Evolutionary conservation across 805 yeast species (phyloP).

Genomic region (Vanderwaltozyma tropicalis): DNA sequence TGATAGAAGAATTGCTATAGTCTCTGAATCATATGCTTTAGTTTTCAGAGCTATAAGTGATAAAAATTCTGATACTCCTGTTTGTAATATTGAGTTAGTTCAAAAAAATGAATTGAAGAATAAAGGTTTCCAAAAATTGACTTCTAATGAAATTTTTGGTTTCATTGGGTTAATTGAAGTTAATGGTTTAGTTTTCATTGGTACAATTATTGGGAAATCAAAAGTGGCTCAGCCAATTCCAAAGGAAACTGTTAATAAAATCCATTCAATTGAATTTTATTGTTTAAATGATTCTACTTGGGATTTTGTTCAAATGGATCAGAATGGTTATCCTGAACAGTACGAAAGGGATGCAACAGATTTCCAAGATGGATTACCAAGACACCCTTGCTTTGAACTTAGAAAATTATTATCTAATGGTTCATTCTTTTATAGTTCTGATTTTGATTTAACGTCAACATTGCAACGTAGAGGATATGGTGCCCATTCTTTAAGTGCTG

Average conservation of each 20-base stretch:
- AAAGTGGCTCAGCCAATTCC: slow-evolving; percentile 76
- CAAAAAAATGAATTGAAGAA: slow-evolving; percentile 30
- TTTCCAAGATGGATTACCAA: slow-evolving; percentile 26
- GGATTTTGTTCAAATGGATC: slow-evolving; percentile 69
- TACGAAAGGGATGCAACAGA: background rate
- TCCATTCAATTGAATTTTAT: slow-evolving; percentile 74
- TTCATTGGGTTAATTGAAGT: slow-evolving; percentile 77
- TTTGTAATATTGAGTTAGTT: slow-evolving; percentile 42
- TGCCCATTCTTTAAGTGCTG: slow-evolving; percentile 36
- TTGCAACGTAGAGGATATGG: slow-evolving; percentile 64
- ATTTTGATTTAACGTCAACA: slow-evolving; percentile 83
- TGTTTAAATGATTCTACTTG: slow-evolving; percentile 61
- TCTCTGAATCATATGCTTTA: slow-evolving; percentile 7
- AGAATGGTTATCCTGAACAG: slow-evolving; percentile 49
- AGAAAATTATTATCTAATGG: slow-evolving; percentile 75
- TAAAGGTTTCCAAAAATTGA: slow-evolving; percentile 34
- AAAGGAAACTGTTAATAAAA: slow-evolving; percentile 67
- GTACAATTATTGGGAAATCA: slow-evolving; percentile 66
- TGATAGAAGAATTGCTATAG: slow-evolving; percentile 9
- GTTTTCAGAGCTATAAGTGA: slow-evolving; percentile 12
- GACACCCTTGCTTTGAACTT: slow-evolving; percentile 76
- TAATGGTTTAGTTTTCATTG: slow-evolving; percentile 56
- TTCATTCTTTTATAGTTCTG: slow-evolving; percentile 83
- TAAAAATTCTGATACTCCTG: slow-evolving; percentile 13
- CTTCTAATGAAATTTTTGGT: slow-evolving; percentile 43